Percentiles rank a stretch among this genome's conserved stretches.
These are phyloP conservation scores for Leptographium lundbergii DNA, from an alignment of 2,329 filamentous ascomycete genomes.

Conservation along the genomic window DNA sequence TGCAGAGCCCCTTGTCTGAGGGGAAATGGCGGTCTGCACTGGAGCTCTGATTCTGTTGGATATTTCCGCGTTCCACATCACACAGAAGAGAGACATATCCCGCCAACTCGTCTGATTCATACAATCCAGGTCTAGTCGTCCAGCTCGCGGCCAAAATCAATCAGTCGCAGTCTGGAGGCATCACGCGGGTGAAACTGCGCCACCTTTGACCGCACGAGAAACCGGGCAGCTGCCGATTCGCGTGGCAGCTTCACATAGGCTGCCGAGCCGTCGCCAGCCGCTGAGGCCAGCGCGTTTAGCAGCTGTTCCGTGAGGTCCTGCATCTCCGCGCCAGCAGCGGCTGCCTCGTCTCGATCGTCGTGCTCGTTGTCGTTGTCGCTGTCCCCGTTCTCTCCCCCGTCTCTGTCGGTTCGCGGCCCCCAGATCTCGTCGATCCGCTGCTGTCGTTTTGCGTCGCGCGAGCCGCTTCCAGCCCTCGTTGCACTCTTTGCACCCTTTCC, in stretches of 20 bases:
- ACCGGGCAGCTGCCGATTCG: constrained; percentile 50
- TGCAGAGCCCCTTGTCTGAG: no score
- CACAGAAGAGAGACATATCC: no score
- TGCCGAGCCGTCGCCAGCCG: constrained; percentile 39
- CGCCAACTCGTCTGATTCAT: not conserved
- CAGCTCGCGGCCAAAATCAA: constrained; percentile 53
- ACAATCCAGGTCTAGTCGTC: constrained; percentile 29
- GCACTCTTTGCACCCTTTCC: not conserved
- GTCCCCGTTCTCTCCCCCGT: not conserved
- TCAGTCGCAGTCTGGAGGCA: constrained; percentile 42
- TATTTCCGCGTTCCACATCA: no score
- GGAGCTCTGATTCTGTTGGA: no score
- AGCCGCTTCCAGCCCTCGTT: not conserved
- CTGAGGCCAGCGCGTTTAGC: constrained; percentile 43
- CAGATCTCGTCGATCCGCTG: constrained; percentile 53
- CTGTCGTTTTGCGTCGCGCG: constrained; percentile 37
- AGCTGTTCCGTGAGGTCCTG: constrained; percentile 46
- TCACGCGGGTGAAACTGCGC: constrained; percentile 55
- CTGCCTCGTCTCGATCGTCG: constrained; percentile 17
- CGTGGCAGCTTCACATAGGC: constrained; percentile 45
- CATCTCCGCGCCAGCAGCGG: constrained; percentile 44
- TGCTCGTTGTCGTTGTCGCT: not conserved
- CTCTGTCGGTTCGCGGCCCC: constrained; percentile 20
- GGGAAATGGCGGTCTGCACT: no score
- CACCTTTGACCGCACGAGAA: constrained; percentile 51